Evolutionary conservation across 768 basidiomycete genomes (phyloP).

Genomic region (Suillus hirtellus): DNA sequence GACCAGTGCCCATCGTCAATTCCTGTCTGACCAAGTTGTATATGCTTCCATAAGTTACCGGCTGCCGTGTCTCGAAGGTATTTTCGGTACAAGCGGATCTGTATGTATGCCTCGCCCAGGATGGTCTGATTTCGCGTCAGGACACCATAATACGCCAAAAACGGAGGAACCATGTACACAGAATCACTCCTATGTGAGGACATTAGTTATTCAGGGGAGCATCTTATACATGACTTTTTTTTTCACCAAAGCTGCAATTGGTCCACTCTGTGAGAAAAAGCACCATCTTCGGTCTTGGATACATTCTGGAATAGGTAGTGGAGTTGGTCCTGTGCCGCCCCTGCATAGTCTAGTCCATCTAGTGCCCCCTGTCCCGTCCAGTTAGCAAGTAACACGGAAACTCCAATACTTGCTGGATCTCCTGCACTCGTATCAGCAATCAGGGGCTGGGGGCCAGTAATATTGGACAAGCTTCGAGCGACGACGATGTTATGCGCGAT

Average conservation of each 20-base stretch:
- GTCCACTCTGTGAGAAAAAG: conserved; percentile 73
- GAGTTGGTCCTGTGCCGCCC: conserved; percentile 66
- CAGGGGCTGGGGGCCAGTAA: conserved; percentile 57
- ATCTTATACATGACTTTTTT: neutral
- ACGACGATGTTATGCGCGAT: conserved; percentile 54
- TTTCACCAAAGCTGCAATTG: conserved; percentile 73
- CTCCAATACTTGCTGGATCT: conserved; percentile 80
- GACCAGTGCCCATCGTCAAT: conserved; percentile 78
- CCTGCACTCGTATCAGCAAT: conserved; percentile 60
- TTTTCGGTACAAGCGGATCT: conserved; percentile 69
- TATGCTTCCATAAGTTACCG: conserved; percentile 73
- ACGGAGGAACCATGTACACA: conserved; percentile 85
- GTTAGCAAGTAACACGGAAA: conserved; percentile 64
- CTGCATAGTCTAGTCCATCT: conserved; percentile 55
- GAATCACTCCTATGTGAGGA: conserved; percentile 62
- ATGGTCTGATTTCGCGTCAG: conserved; percentile 56
- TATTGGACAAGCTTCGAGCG: conserved; percentile 43
- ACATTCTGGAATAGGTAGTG: conserved; percentile 57
- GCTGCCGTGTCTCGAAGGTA: conserved; percentile 56
- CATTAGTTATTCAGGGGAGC: neutral
- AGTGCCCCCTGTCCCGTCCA: conserved; percentile 42
- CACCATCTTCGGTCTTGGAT: conserved; percentile 70
- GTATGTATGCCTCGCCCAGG: conserved; percentile 64
- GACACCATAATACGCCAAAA: conserved; percentile 82
- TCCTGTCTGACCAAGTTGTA: conserved; percentile 53